phyloP scores from a whole-genome alignment of 116 monocot genomes.

The Trichopus zeylanicus region DNA sequence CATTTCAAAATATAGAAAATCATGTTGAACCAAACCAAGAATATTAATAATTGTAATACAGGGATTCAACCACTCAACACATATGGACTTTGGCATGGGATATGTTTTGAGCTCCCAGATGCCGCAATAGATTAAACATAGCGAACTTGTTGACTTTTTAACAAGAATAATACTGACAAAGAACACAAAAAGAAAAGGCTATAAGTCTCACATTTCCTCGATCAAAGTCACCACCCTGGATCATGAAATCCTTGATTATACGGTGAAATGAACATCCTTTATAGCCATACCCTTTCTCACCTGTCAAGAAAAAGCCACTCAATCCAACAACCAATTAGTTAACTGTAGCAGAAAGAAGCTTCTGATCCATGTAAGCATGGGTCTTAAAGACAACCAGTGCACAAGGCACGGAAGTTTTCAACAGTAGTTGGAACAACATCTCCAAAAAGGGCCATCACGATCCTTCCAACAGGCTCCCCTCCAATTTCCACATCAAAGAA shows the following conservation, averaged over 20 bases:
- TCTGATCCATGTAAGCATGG: neutral
- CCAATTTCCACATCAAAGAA: slow-evolving; percentile 95
- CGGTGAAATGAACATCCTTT: slow-evolving; percentile 80
- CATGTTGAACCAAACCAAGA: too few relatives aligned
- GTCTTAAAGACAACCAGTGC: slow-evolving; percentile 48
- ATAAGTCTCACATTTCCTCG: slow-evolving; percentile 48
- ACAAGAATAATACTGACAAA: neutral
- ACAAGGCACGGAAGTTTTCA: slow-evolving; percentile 72
- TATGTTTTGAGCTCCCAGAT: too few relatives aligned
- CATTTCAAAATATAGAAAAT: too few relatives aligned
- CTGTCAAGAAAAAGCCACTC: slow-evolving; percentile 13
- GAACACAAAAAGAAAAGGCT: neutral
- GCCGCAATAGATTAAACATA: neutral
- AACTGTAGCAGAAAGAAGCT: neutral
- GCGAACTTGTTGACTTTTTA: neutral
- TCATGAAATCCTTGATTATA: slow-evolving; percentile 91
- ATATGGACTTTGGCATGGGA: too few relatives aligned
- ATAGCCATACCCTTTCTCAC: slow-evolving; percentile 78
- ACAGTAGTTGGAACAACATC: slow-evolving; percentile 64
- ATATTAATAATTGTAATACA: too few relatives aligned
- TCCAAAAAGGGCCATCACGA: slow-evolving; percentile 70
- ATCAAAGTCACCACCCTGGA: slow-evolving; percentile 83
- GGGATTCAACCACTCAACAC: too few relatives aligned
- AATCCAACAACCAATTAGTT: neutral
- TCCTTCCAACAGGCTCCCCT: slow-evolving; percentile 51